Evolutionary conservation across 2,329 filamentous ascomycete species (phyloP), one percentile per base, ranked within the genome.

Genomic region (Dryadomyces quercus-mongolicae): DNA sequence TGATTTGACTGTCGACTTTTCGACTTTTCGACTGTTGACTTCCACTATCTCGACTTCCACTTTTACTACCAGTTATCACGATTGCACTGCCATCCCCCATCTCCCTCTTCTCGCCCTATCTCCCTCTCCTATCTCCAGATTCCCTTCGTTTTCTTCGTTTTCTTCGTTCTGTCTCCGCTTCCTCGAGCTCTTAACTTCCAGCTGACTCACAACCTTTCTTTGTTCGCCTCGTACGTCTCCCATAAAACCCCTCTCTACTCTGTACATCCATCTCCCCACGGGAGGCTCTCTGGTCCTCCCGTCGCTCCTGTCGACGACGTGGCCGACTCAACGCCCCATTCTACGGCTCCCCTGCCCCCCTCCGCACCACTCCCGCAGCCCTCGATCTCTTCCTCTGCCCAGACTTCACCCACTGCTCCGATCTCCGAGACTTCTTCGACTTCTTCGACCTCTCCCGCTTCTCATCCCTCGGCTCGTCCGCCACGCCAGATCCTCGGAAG

Each of bases 401-500:
- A 22, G 46, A 49, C 51, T 43, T n/a, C 47, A 38, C 49, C 43
- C 10, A 31, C 49, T n/a, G n/a, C n/a, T n/a, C n/a, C n/a, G n/a
- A n/a, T n/a, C n/a, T n/a, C n/a, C n/a, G n/a, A n/a, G n/a, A n/a
- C n/a, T n/a, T n/a, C n/a, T n/a, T n/a, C n/a, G n/a, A n/a, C n/a
- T n/a, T n/a, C n/a, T n/a, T n/a, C n/a, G n/a, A n/a, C n/a, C n/a
- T n/a, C n/a, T 43, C 16, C 8, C 25, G 25, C 25, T 4, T 31
- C 25, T 5, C 25, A 15, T n/a, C 48, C 40, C 22, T n/a, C 49
- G 16, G 9, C 49, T n/a, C 49, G 49, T 10, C 49, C 52, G 6
- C 54, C 57, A 42, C 61, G 60, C 54, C 71, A 71, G 65, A 67
- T 78, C 59, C 69, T 82, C 61, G 77, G 80, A 65, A 73, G 79